Conservation (phyloP, 495 filamentous ascomycete genomes). For the Platismatia glauca region DNA sequence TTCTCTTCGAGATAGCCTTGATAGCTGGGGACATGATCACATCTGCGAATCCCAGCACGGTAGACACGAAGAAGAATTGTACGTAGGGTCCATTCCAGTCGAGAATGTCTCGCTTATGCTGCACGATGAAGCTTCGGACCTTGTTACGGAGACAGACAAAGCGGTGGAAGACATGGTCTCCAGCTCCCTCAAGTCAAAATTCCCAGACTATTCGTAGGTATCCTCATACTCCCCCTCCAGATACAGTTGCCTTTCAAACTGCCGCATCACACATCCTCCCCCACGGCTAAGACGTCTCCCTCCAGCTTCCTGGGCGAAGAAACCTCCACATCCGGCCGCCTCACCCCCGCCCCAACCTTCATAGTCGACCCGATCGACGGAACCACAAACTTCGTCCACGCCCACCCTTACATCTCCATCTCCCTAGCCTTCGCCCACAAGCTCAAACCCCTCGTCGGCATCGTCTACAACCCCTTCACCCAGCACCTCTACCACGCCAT, state of each 20-base stretch:
- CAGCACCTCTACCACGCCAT: conserved; percentile 57
- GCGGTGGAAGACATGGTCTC: conserved; percentile 64
- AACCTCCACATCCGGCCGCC: conserved; percentile 55
- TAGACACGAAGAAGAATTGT: conserved; percentile 84
- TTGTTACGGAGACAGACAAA: conserved; percentile 74
- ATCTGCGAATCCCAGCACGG: conserved; percentile 57
- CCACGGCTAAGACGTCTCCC: neutral
- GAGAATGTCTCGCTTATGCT: neutral
- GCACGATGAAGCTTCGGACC: conserved; percentile 50
- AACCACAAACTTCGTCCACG: conserved; percentile 76
- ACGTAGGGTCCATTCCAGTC: conserved; percentile 14
- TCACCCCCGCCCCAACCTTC: conserved; percentile 63
- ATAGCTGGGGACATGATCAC: conserved; percentile 77
- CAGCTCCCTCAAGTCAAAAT: conserved; percentile 42
- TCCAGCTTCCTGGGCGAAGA: conserved; percentile 62
- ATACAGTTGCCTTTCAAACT: neutral
- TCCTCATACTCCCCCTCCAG: neutral
- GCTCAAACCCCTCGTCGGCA: conserved; percentile 55
- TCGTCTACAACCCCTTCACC: conserved; percentile 70
- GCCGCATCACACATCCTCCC: conserved; percentile 13
- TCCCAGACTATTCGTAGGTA: conserved; percentile 47
- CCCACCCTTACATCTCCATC: conserved; percentile 54
- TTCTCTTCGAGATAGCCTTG: conserved; percentile 61
- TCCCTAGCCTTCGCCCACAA: conserved; percentile 62
- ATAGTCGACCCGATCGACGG: conserved; percentile 78